These are phyloP conservation scores for Apodospora peruviana DNA, from an alignment of 495 filamentous ascomycete genomes.

Conservation along the genomic window DNA sequence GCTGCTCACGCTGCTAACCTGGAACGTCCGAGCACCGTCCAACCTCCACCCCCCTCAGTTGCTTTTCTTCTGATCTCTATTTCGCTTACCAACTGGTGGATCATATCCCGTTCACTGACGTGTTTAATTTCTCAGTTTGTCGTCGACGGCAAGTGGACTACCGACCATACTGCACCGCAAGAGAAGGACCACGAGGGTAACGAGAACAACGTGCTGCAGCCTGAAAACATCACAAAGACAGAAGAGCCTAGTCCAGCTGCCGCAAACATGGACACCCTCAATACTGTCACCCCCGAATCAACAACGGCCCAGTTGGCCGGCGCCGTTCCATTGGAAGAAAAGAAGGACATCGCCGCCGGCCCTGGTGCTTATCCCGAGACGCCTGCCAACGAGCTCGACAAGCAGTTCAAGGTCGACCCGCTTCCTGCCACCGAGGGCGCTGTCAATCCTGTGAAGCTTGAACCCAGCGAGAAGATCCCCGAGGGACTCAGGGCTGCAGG, in stretches of 20 bases:
- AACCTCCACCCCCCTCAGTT: conserved; percentile 1
- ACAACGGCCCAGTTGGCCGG: conserved; percentile 68
- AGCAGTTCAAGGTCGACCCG: conserved; percentile 62
- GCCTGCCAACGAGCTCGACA: conserved; percentile 45
- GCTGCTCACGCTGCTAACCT: background rate
- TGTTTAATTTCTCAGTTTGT: conserved; percentile 60
- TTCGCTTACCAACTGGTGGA: background rate
- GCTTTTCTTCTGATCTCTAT: background rate
- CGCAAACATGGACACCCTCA: conserved; percentile 49
- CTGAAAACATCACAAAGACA: conserved; percentile 57
- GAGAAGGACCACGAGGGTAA: conserved; percentile 73
- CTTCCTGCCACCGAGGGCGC: conserved; percentile 71
- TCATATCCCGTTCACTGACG: background rate
- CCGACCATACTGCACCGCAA: conserved; percentile 68
- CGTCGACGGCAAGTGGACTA: conserved; percentile 82
- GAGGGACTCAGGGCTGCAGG: conserved; percentile 49
- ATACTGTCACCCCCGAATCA: conserved; percentile 58
- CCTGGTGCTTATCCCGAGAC: conserved; percentile 82
- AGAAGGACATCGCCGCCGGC: conserved; percentile 4
- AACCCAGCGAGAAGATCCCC: conserved; percentile 76
- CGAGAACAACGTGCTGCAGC: conserved; percentile 82
- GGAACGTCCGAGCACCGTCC: conserved; percentile 1
- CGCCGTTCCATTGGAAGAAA: conserved; percentile 56
- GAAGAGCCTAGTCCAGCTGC: conserved; percentile 33
- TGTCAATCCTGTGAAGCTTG: conserved; percentile 74